phyloP scores from a whole-genome alignment of 2,329 filamentous ascomycete species.

The Tolypocladium guangdongense region DNA sequence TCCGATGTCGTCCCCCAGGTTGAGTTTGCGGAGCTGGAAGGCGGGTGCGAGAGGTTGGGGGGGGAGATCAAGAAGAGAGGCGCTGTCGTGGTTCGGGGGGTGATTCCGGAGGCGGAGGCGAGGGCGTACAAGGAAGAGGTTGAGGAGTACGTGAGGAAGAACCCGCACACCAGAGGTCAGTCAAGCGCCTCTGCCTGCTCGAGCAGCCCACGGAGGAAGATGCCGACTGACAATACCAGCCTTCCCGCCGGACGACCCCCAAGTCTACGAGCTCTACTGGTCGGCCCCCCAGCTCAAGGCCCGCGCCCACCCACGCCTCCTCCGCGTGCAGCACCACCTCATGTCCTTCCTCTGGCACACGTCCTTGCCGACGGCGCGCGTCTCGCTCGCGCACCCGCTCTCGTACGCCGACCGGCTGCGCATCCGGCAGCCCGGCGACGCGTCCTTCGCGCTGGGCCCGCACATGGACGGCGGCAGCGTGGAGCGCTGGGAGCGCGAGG shows the following conservation, averaged over 20 bases:
- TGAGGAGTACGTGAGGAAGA: constrained; percentile 53
- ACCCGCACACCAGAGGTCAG: constrained; percentile 45
- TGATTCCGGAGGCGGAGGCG: constrained; percentile 52
- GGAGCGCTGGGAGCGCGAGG: constrained; percentile 61
- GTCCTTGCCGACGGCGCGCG: constrained; percentile 33
- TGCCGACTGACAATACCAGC: constrained; percentile 24
- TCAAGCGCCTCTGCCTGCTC: neutral
- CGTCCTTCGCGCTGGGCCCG: constrained; percentile 59
- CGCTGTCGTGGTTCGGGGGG: constrained; percentile 52
- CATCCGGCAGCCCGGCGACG: constrained; percentile 61
- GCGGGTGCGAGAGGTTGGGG: constrained; percentile 21
- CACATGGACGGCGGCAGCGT: constrained; percentile 66
- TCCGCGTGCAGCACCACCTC: constrained; percentile 49
- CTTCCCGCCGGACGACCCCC: constrained; percentile 55
- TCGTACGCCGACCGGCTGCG: constrained; percentile 62
- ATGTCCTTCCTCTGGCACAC: constrained; percentile 51
- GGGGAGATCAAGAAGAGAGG: constrained; percentile 50
- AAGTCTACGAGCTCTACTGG: constrained; percentile 71
- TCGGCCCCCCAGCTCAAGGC: constrained; percentile 56
- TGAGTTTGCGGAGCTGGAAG: constrained; percentile 32
- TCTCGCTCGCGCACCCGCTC: constrained; percentile 44
- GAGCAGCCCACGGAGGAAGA: neutral
- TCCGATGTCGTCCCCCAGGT: constrained; percentile 42
- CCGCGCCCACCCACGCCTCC: constrained; percentile 53
- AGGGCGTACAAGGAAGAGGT: constrained; percentile 53